Percentiles rank a stretch among this genome's conserved stretches.
Evolutionary conservation across 192 early-diverging fungal genomes (phyloP).

Genomic region (Thoreauomyces humboldtii): DNA sequence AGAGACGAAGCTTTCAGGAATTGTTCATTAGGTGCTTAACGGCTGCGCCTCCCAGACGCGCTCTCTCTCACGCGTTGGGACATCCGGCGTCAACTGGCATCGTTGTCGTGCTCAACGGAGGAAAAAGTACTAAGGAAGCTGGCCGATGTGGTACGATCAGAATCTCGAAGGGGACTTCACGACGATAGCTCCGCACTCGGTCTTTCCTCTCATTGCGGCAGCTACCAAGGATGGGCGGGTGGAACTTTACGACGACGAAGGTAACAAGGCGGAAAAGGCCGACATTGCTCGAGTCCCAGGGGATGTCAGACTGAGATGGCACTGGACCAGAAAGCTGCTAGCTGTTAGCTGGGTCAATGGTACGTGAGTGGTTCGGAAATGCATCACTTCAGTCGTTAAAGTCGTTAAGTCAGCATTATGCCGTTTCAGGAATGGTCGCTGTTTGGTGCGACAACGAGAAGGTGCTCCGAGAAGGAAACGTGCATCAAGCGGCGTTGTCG

Average conservation of each 20-base stretch:
- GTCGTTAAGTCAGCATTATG: too few species aligned
- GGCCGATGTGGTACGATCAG: constrained; percentile 34
- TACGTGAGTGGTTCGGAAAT: too few species aligned
- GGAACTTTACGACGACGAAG: constrained; percentile 31
- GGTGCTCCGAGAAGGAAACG: constrained; percentile 43
- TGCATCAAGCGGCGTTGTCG: constrained; percentile 33
- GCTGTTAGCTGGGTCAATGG: constrained; percentile 37
- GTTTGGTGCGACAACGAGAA: constrained; percentile 48
- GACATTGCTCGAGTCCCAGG: constrained; percentile 11
- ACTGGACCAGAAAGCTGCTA: constrained; percentile 34
- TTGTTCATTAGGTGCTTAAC: too few species aligned
- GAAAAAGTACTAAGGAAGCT: too few species aligned
- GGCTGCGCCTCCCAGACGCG: too few species aligned
- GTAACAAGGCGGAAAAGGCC: constrained; percentile 8
- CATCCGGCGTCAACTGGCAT: too few species aligned
- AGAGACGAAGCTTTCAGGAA: too few species aligned
- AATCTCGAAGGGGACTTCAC: constrained; percentile 27
- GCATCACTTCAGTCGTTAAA: too few species aligned
- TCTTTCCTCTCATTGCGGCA: constrained; percentile 28
- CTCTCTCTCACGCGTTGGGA: too few species aligned
- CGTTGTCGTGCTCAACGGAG: too few species aligned
- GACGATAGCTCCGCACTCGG: constrained; percentile 17
- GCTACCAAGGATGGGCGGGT: constrained; percentile 36
- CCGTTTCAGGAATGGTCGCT: constrained; percentile 36
- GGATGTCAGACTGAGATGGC: constrained; percentile 26